These are phyloP conservation scores for Chamaecrista fasciculata DNA, from an alignment of 306 rosid genomes.

Conservation along the genomic window DNA sequence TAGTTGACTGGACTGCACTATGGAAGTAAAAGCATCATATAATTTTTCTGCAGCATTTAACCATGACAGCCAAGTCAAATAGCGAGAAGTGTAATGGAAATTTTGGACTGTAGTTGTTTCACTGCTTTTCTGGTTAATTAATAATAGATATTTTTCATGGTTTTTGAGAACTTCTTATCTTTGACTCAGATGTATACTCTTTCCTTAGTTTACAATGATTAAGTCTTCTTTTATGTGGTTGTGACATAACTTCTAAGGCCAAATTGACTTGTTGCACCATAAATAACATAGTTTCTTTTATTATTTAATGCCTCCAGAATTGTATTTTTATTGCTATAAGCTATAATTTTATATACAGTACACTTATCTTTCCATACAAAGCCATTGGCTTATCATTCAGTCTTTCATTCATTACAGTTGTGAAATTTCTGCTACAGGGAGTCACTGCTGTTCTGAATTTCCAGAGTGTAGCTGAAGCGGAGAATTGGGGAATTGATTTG, in stretches of 20 bases:
- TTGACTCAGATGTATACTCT: neutral
- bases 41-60: constrained; percentile 18
- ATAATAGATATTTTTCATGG: neutral
- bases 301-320: constrained; percentile 6
- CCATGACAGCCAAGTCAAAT: constrained; percentile 9
- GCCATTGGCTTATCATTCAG: constrained; percentile 18
- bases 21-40: constrained; percentile 8
- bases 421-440: constrained; percentile 61
- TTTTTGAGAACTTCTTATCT: neutral
- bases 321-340: neutral
- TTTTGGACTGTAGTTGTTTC: neutral
- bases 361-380: constrained; percentile 24
- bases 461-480: constrained; percentile 87
- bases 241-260: constrained; percentile 13
- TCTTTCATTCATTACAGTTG: constrained; percentile 23
- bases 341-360: neutral
- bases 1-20: neutral
- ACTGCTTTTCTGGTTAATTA: constrained; percentile 6
- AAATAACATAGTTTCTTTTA: neutral
- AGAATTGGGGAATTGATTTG: constrained; percentile 86
- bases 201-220: neutral
- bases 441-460: constrained; percentile 85
- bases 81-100: constrained; percentile 2
- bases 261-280: neutral
- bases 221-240: neutral